These are phyloP conservation scores for Fusarium solani-melongenae DNA, from an alignment of 2,329 filamentous ascomycete species.

Conservation along the genomic window DNA sequence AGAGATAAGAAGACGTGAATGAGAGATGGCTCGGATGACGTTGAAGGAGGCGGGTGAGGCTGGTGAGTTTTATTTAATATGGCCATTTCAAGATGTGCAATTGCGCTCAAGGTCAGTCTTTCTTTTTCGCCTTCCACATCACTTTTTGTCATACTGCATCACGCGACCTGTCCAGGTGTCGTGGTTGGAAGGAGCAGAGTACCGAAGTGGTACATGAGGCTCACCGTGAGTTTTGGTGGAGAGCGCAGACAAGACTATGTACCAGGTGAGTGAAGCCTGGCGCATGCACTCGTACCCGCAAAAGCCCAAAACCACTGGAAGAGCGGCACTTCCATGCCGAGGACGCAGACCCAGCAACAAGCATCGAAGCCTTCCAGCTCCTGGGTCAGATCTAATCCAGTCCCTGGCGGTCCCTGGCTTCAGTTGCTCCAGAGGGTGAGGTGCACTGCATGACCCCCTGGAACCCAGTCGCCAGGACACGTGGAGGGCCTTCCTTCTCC, in stretches of 20 bases:
- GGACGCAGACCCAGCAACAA: not conserved
- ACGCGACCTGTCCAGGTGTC: constrained; percentile 29
- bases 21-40: not conserved
- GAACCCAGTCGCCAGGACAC: constrained; percentile 28
- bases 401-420: constrained; percentile 13
- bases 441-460: constrained; percentile 18
- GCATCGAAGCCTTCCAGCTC: not conserved
- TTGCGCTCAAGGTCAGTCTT: not conserved
- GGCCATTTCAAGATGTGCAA: not conserved
- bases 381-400: not conserved
- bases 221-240: constrained; percentile 10
- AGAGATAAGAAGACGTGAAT: not conserved
- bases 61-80: not conserved
- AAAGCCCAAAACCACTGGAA: not conserved
- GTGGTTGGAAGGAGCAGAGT: not conserved
- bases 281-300: constrained; percentile 18
- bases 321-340: constrained; percentile 36
- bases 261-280: constrained; percentile 17
- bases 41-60: not conserved
- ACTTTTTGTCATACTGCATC: constrained; percentile 18
- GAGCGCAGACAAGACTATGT: constrained; percentile 13
- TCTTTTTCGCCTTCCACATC: constrained; percentile 1
- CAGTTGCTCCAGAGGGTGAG: not conserved
- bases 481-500: constrained; percentile 18
- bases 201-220: constrained; percentile 21